These are phyloP conservation scores for Xylariaceae sp. DNA, from an alignment of 2,329 filamentous ascomycete species.

Conservation along the genomic window DNA sequence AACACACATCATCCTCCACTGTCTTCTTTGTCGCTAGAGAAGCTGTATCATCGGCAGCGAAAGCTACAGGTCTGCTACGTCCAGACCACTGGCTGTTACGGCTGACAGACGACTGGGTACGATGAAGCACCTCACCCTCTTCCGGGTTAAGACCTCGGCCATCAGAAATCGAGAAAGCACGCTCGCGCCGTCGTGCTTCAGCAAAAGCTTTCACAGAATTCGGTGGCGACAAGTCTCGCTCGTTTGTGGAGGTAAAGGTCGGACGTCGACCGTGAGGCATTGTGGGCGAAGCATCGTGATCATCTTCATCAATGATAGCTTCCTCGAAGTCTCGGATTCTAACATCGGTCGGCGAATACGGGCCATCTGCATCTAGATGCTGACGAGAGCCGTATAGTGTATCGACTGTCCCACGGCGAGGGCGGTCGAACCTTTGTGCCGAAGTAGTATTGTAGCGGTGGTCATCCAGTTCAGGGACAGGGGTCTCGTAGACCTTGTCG, in stretches of 20 bases:
- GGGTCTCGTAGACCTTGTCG: constrained; percentile 72
- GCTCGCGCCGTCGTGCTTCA: constrained; percentile 83
- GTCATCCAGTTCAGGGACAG: constrained; percentile 84
- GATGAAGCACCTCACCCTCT: constrained; percentile 66
- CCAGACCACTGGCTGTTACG: constrained; percentile 55
- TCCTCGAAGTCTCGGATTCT: constrained; percentile 84
- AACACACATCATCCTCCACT: constrained; percentile 88
- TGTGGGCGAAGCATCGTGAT: constrained; percentile 52
- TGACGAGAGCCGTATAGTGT: constrained; percentile 67
- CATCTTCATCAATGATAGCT: constrained; percentile 80
- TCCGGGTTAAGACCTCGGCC: constrained; percentile 46
- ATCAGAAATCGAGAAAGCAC: constrained; percentile 67
- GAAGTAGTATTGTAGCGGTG: constrained; percentile 74
- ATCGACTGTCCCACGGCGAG: constrained; percentile 76
- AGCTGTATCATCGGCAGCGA: constrained; percentile 64
- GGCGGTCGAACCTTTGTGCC: constrained; percentile 64
- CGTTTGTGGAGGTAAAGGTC: constrained; percentile 61
- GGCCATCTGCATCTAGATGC: constrained; percentile 47
- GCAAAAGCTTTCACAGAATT: constrained; percentile 99
- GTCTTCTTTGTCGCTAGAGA: constrained; percentile 71
- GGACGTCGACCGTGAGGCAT: constrained; percentile 58
- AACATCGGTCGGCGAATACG: constrained; percentile 49
- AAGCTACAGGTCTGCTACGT: constrained; percentile 60
- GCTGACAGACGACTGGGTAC: constrained; percentile 74
- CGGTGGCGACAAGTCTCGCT: constrained; percentile 81